phyloP scores from a whole-genome alignment of 2,329 filamentous ascomycete species.

The Arthrobotrys musiformis region DNA sequence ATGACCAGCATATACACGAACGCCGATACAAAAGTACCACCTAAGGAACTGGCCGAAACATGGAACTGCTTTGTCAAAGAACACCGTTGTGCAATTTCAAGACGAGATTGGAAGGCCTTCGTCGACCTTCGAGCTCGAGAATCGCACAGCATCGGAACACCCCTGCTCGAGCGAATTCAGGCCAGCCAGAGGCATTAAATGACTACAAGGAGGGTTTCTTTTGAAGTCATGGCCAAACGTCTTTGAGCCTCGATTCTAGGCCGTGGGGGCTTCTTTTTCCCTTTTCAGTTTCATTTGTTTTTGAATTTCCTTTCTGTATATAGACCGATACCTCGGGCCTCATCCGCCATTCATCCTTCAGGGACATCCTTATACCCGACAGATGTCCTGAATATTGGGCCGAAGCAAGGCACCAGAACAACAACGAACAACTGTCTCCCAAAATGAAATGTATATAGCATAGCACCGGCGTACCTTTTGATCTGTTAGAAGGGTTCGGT shows the following conservation, averaged over 20 bases:
- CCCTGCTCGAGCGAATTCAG: neutral
- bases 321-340: slow-evolving; percentile 7
- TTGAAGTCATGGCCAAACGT: neutral
- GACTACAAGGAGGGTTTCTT: neutral
- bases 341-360: slow-evolving; percentile 6
- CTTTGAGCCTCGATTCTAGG: neutral
- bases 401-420: slow-evolving; percentile 13
- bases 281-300: neutral
- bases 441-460: slow-evolving; percentile 18
- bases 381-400: slow-evolving; percentile 10
- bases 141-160: neutral
- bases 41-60: neutral
- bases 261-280: neutral
- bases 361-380: slow-evolving; percentile 11
- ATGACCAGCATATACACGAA: slow-evolving; percentile 23
- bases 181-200: slow-evolving; percentile 1
- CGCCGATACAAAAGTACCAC: slow-evolving; percentile 15
- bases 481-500: slow-evolving; percentile 11
- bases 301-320: neutral
- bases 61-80: slow-evolving; percentile 14
- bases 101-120: slow-evolving; percentile 12
- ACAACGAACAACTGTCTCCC: slow-evolving; percentile 3
- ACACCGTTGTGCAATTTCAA: slow-evolving; percentile 17
- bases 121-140: slow-evolving; percentile 5
- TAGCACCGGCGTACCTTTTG: slow-evolving; percentile 24